These are phyloP conservation scores for Gardenia jasminoides DNA, from an alignment of 257 asterid species.

Conservation along the genomic window DNA sequence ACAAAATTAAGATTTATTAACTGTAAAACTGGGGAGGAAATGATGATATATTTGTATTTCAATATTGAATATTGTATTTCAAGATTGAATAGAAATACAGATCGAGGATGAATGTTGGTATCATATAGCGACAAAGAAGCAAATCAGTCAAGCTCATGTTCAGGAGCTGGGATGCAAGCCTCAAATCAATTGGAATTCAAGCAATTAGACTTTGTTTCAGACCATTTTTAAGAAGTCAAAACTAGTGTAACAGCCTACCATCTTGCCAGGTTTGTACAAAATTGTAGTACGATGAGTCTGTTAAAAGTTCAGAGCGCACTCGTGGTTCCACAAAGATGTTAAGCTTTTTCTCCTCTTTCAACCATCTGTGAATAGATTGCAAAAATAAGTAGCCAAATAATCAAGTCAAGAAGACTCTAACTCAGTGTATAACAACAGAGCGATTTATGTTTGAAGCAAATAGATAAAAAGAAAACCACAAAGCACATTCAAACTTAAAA, in stretches of 20 bases:
- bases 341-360: slow-evolving; percentile 66
- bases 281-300: slow-evolving; percentile 62
- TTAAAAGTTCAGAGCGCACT: slow-evolving; percentile 72
- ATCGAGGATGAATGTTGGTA: not conserved
- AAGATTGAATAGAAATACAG: not conserved
- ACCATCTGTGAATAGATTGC: slow-evolving; percentile 56
- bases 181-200: not conserved
- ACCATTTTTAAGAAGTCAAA: not conserved
- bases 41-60: not conserved
- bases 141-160: not conserved
- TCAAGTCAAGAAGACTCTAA: not conserved
- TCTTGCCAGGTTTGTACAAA: slow-evolving; percentile 78
- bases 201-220: not conserved
- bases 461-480: not conserved
- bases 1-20: not conserved
- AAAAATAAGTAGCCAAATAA: not conserved
- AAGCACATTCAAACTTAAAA: not conserved
- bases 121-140: not conserved
- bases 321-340: slow-evolving; percentile 81
- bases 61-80: not conserved
- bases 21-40: not conserved
- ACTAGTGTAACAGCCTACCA: slow-evolving; percentile 39
- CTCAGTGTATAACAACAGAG: not conserved
- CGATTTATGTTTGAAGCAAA: not conserved
- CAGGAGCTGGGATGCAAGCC: not conserved